Conservation (phyloP, 352 stramenopile genomes). For the Globisporangium ultimum region DNA sequence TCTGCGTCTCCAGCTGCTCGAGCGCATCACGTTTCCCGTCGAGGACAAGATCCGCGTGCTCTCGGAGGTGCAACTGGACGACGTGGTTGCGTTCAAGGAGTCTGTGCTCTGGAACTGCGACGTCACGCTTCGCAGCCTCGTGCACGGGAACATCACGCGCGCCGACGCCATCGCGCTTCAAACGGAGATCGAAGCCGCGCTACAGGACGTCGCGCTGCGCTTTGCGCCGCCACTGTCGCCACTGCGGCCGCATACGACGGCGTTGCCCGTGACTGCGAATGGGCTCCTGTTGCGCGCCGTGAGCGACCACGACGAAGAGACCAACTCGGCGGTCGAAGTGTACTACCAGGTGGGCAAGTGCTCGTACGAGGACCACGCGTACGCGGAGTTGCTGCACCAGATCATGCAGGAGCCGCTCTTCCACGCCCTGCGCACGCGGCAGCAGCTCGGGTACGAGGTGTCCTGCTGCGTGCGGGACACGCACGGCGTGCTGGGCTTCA, state of each 20-base stretch:
- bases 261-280: conserved; percentile 46
- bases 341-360: conserved; percentile 82
- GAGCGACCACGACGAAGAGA: conserved; percentile 65
- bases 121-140: conserved; percentile 30
- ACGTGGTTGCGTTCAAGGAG: conserved; percentile 29
- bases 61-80: conserved; percentile 17
- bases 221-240: conserved; percentile 16
- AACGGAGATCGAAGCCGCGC: conserved; percentile 25
- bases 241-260: conserved; percentile 39
- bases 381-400: conserved; percentile 68
- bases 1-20: conserved; percentile 64
- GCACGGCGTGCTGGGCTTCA: conserved; percentile 69
- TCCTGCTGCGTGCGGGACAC: conserved; percentile 72
- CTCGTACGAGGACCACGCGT: conserved; percentile 40
- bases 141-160: conserved; percentile 63
- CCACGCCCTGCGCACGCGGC: conserved; percentile 69
- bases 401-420: conserved; percentile 85
- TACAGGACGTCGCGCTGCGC: conserved; percentile 5
- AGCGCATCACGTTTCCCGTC: conserved; percentile 50
- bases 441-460: conserved; percentile 85
- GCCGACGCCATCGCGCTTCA: conserved; percentile 33
- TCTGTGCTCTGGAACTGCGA: conserved; percentile 20
- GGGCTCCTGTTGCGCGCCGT: conserved; percentile 53
- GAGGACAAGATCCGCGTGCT: conserved; percentile 56
- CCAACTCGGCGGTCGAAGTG: conserved; percentile 77